Conservation (phyloP, 106 monocot genomes). For the Dioscorea alata region DNA sequence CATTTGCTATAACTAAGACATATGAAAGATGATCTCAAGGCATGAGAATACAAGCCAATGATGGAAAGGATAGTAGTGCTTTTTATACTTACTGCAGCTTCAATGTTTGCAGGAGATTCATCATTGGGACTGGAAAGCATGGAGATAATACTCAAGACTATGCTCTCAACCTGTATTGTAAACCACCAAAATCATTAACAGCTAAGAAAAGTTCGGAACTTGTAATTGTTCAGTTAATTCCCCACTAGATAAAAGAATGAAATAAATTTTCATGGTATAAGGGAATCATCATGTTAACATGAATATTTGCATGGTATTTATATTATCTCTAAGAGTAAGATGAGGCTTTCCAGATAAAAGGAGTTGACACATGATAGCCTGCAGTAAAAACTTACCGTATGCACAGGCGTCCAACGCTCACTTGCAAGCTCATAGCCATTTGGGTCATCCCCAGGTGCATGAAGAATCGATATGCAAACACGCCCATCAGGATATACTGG, state of each 20-base stretch:
- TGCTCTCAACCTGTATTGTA: conserved; percentile 62
- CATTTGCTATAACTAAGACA: too few relatives aligned
- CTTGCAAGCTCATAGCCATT: conserved; percentile 97
- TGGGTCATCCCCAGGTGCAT: conserved; percentile 91
- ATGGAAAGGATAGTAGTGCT: not conserved
- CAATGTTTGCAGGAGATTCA: conserved; percentile 80
- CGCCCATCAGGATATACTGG: conserved; percentile 61
- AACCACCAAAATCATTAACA: not conserved
- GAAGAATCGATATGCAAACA: conserved; percentile 93
- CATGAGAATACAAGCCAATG: too few relatives aligned
- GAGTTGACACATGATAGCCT: too few relatives aligned
- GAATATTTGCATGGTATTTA: too few relatives aligned
- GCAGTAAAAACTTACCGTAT: conserved; percentile 22
- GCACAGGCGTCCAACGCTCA: conserved; percentile 92
- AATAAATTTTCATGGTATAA: too few relatives aligned
- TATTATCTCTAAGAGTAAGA: too few relatives aligned
- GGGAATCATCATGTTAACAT: too few relatives aligned
- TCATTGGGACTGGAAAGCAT: conserved; percentile 90
- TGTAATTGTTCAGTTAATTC: not conserved
- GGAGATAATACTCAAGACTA: conserved; percentile 74
- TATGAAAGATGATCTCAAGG: too few relatives aligned
- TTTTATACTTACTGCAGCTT: conserved; percentile 68
- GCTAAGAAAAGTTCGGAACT: not conserved
- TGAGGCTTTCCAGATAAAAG: too few relatives aligned
- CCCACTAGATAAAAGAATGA: too few relatives aligned